Conservation (phyloP, 192 early-diverging fungal species). For the Coemansia sp. region DNA sequence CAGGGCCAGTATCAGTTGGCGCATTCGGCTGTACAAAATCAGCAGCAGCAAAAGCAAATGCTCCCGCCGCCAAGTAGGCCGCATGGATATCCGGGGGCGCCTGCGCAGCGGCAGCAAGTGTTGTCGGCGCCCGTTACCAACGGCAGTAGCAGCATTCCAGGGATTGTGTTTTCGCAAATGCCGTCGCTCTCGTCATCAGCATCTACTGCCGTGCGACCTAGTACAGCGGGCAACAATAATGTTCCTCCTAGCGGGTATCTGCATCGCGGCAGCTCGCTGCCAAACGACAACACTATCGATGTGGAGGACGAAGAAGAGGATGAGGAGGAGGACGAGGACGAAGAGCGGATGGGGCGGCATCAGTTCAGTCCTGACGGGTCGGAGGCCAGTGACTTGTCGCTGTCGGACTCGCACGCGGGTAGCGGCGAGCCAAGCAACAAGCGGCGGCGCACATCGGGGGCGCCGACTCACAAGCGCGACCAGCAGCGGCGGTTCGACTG, state of each 20-base stretch:
- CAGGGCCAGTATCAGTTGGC: not conserved
- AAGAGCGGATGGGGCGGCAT: not conserved
- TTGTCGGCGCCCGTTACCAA: not conserved
- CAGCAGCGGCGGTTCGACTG: slow-evolving; percentile 59
- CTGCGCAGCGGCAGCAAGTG: slow-evolving; percentile 2
- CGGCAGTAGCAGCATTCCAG: slow-evolving; percentile 12
- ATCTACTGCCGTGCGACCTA: not conserved
- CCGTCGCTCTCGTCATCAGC: slow-evolving; percentile 21
- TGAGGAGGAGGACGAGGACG: slow-evolving; percentile 14
- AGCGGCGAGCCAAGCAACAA: slow-evolving; percentile 11
- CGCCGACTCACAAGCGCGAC: slow-evolving; percentile 44
- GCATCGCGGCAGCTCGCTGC: not conserved
- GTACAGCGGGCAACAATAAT: not conserved
- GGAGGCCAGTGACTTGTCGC: slow-evolving; percentile 8
- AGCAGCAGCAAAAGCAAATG: not conserved
- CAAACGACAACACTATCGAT: not conserved
- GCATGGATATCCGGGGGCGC: not conserved
- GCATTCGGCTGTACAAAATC: not conserved
- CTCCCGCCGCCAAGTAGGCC: not conserved
- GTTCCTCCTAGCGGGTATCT: not conserved
- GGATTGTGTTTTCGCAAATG: slow-evolving; percentile 47
- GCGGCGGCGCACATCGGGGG: slow-evolving; percentile 29
- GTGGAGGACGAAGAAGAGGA: slow-evolving; percentile 10
- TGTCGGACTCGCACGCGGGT: not conserved
- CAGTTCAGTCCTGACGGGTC: not conserved